These are phyloP conservation scores for Rhododendron simsii DNA, from an alignment of 148 eudicot species.

Conservation along the genomic window DNA sequence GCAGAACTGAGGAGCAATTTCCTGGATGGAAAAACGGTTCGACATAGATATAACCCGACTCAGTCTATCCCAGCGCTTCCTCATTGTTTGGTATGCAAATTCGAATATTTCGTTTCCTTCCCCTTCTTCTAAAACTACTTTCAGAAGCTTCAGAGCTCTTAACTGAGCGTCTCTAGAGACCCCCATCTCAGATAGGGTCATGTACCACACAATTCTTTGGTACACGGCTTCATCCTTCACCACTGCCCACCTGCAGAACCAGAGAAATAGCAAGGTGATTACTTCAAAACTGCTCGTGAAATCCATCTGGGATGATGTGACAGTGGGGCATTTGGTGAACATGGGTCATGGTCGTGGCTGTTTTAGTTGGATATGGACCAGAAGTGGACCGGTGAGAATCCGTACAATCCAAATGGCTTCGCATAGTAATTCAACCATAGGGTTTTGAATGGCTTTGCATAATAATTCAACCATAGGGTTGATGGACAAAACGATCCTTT, in stretches of 20 bases:
- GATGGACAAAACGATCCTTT: neutral
- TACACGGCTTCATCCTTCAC: slow-evolving; percentile 54
- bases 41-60: slow-evolving; percentile 33
- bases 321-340: neutral
- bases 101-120: slow-evolving; percentile 41
- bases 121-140: slow-evolving; percentile 42
- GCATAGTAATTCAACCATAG: slow-evolving; percentile 11
- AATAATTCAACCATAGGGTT: neutral
- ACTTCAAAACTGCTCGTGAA: neutral
- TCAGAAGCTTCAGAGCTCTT: slow-evolving; percentile 56
- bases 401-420: slow-evolving; percentile 45
- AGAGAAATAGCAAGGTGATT: neutral
- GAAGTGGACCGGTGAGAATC: neutral
- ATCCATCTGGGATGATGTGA: neutral
- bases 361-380: neutral
- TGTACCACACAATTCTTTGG: slow-evolving; percentile 37
- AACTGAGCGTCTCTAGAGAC: slow-evolving; percentile 60
- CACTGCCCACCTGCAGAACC: slow-evolving; percentile 61
- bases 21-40: slow-evolving; percentile 49
- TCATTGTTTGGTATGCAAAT: slow-evolving; percentile 47
- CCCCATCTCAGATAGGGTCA: slow-evolving; percentile 25
- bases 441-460: slow-evolving; percentile 37
- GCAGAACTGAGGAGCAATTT: slow-evolving; percentile 48
- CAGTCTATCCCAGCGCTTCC: slow-evolving; percentile 43
- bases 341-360: neutral